Conservation (phyloP, 2,329 filamentous ascomycete species). For the Aureobasidium namibiae region DNA sequence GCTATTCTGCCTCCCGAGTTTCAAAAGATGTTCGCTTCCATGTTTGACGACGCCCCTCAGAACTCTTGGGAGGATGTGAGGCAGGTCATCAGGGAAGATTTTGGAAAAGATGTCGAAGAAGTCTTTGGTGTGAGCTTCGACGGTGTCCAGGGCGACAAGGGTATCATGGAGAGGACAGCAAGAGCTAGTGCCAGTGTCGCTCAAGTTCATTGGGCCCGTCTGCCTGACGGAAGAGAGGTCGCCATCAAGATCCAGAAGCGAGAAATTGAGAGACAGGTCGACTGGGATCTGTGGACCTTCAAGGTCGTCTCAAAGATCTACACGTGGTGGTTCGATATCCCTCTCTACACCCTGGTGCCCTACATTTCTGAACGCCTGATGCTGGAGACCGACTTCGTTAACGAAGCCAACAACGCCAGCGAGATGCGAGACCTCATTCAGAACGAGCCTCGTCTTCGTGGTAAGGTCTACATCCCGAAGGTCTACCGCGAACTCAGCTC, state of each 20-base stretch:
- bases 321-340: slow-evolving; percentile 84
- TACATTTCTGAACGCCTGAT: slow-evolving; percentile 88
- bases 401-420: slow-evolving; percentile 82
- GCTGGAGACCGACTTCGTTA: slow-evolving; percentile 89
- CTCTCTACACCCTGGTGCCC: slow-evolving; percentile 80
- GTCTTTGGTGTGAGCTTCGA: slow-evolving; percentile 83
- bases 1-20: slow-evolving; percentile 90
- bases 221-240: slow-evolving; percentile 81
- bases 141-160: slow-evolving; percentile 43
- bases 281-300: slow-evolving; percentile 94
- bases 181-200: slow-evolving; percentile 85
- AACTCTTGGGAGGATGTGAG: slow-evolving; percentile 82
- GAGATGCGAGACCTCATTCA: slow-evolving; percentile 72
- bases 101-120: slow-evolving; percentile 74
- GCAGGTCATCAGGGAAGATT: slow-evolving; percentile 78
- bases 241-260: slow-evolving; percentile 95
- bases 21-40: slow-evolving; percentile 87
- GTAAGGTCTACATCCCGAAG: slow-evolving; percentile 78
- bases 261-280: slow-evolving; percentile 83
- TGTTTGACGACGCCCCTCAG: slow-evolving; percentile 98
- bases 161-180: slow-evolving; percentile 62
- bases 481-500: slow-evolving; percentile 78
- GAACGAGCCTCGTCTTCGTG: slow-evolving; percentile 64
- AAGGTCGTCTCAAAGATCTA: slow-evolving; percentile 77
- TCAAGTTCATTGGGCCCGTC: slow-evolving; percentile 88